Evolutionary conservation across 306 rosid genomes (phyloP).

Genomic region (Calophaca sinica): DNA sequence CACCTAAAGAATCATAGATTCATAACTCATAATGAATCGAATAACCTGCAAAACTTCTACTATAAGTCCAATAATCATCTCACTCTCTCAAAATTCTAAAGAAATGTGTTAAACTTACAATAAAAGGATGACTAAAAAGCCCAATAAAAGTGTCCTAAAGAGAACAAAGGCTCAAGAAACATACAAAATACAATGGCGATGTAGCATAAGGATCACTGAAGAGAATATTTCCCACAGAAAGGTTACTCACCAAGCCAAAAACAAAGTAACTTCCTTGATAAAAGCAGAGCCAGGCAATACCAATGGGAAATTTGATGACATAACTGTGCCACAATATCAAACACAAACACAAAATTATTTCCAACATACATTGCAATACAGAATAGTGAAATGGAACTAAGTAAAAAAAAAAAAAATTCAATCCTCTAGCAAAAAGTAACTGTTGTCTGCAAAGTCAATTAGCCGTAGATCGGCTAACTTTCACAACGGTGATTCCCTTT

Average conservation of each 20-base stretch:
- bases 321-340: no score
- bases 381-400: no score
- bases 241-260: no score
- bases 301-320: conserved; percentile 44
- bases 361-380: no score
- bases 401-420: no score
- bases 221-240: conserved; percentile 68
- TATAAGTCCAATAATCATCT: no score
- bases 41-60: no score
- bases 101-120: conserved; percentile 36
- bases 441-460: no score
- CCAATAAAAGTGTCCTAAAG: conserved; percentile 24
- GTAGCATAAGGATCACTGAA: conserved; percentile 64
- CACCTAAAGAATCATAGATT: conserved; percentile 41
- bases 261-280: conserved; percentile 57
- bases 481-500: no score
- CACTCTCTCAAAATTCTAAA: conserved; percentile 45
- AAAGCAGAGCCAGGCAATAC: conserved; percentile 62
- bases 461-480: no score
- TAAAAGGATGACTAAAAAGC: conserved; percentile 42
- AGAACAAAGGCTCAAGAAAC: conserved; percentile 67
- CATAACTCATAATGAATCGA: conserved; percentile 32
- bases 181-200: conserved; percentile 68
- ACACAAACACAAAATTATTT: no score
- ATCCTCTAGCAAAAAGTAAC: no score